Evolutionary conservation across 2,329 filamentous ascomycete species (phyloP), one percentile per base, ranked within the genome.

Genomic region (Arthrobotrys entomopaga): DNA sequence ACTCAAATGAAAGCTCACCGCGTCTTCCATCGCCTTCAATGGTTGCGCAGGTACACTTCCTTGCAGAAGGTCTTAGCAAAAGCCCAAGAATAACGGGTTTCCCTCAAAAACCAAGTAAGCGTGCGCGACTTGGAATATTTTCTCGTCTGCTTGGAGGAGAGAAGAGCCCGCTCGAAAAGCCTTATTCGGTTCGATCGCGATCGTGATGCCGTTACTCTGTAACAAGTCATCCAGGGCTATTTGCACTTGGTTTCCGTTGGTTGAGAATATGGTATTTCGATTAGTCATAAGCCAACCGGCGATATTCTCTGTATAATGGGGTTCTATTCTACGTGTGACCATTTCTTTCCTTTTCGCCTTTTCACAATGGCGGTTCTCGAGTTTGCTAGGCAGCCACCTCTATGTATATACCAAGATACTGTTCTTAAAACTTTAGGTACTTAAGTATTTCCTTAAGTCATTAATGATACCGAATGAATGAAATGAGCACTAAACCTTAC

Each of bases 1-100:
- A 77, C 64, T 79, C 78, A 16, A 75, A 77, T 42, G 78, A 77
- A 24, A 78, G 74, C 24, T 79, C 78, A 20, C 78, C 78, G 16
- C 34, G 40, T 13, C 63, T 77, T 16, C 77, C 77, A 24, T 75
- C 77, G 26, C 73, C 70, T 8, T 64, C 70, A 48, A 40, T 63
- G 6, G 26, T 75, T 13, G 42, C 70, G 8, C 70, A 75, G 38
- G 52, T 67, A 3, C 70, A 75, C 20, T 67, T 59, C 26, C 64
- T 75, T 13, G 48, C 43, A 10, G 70, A 67, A 6, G 40, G 43
- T 22, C 11, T 49, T 4, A 29, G 61, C 20, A 61, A 73, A 11
- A 73, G 69, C 42, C 69, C 69, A 5, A 73, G 64, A 52, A 24
- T 40, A 7, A 16, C 42, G n/a, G 58, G 24, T 34, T 26, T 73